Percentiles rank a stretch among this genome's conserved stretches.
Evolutionary conservation across 108 stramenopile genomes (phyloP).

Genomic region (Chaetoceros tenuissimus): DNA sequence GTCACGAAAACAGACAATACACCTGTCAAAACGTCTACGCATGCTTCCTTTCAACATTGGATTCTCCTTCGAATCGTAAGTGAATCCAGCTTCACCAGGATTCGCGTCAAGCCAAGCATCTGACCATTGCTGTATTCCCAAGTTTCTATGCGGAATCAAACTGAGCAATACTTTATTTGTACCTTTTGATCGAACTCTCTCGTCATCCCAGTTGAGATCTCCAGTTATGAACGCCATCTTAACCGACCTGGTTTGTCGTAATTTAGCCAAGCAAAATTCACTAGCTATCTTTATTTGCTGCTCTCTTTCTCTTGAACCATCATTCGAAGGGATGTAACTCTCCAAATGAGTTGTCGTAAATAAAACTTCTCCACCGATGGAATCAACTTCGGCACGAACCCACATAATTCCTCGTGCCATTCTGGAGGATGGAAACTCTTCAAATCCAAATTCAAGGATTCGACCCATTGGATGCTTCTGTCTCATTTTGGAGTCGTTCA

Average conservation of each 20-base stretch:
- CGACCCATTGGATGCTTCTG: not conserved
- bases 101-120: constrained; percentile 33
- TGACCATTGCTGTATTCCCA: constrained; percentile 15
- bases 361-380: constrained; percentile 1
- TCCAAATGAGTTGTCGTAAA: constrained; percentile 57
- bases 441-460: constrained; percentile 19
- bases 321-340: constrained; percentile 19
- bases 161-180: constrained; percentile 12
- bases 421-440: constrained; percentile 20
- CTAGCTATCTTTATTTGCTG: constrained; percentile 25
- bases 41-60: constrained; percentile 46
- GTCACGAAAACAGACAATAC: constrained; percentile 8
- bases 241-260: constrained; percentile 6
- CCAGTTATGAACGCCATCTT: constrained; percentile 37
- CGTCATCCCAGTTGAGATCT: constrained; percentile 71
- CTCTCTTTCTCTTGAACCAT: constrained; percentile 32
- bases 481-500: constrained; percentile 5
- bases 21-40: constrained; percentile 54
- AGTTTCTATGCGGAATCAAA: constrained; percentile 4
- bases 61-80: constrained; percentile 49
- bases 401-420: constrained; percentile 46
- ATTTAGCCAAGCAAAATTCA: constrained; percentile 20
- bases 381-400: constrained; percentile 7
- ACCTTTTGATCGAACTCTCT: constrained; percentile 21
- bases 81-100: constrained; percentile 26